Evolutionary conservation across 768 basidiomycete species (phyloP), one percentile per base, ranked within the genome.

Genomic region (Leucosporidium yakuticum): DNA sequence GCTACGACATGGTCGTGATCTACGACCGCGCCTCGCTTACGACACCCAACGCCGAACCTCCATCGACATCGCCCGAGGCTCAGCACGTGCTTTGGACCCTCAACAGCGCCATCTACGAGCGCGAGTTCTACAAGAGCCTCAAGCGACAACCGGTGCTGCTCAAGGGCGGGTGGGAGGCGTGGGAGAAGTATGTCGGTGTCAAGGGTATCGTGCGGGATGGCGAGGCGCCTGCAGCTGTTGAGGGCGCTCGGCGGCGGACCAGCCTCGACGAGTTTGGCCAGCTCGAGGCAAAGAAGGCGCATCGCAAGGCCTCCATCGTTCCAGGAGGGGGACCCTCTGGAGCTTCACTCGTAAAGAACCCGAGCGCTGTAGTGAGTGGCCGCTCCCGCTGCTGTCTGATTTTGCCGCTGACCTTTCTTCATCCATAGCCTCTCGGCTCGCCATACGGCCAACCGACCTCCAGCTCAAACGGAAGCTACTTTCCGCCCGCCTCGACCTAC

Each of bases 1-100:
- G 88, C 73, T 95, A 90, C 77, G 93, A 96, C 73, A 78, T 94
- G 27, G 86, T 99, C 31, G 89, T 87, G 21, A 80, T 97, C 5
- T 93, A 93, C 77, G 94, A 98, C 77, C 67, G 75, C 4, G 60
- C 76, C 19, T 78, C 79, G 75, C 83, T 60, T 77, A 81, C 36
- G 86, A 89, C 56, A 81, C 83, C 63, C 78, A 81, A 23, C 82
- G 85, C 49, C 61, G 83, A 82, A 3, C 77, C 79, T 4, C 77
- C 80, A 0, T 59, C 64, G 25, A 81, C 81, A 15, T 81, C 85
- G 0, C 84, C 86, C 0, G 77, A 55, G 0, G 68, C 74, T 17
- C 70, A 69, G 32, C 63, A 61, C 1, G 58, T 32, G 17, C 61
- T 72, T 2, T 74, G 47, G 61, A 70, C 64, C 25, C 83, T 94